phyloP scores from a whole-genome alignment of 257 asterid species.

The Solanum bukasovii region DNA sequence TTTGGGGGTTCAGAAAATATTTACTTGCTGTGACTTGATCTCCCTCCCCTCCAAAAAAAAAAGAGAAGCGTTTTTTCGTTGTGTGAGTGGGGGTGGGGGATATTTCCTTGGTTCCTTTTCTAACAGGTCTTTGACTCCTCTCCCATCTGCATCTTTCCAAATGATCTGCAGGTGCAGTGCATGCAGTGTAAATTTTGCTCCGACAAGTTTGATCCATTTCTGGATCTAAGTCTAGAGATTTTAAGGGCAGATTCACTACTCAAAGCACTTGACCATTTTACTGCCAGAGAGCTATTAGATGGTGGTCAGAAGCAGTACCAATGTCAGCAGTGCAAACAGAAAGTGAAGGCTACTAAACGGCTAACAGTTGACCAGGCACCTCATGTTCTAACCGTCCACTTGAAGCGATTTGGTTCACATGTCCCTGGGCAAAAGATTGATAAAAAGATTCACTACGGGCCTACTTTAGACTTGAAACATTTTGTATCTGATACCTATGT shows the following conservation, averaged over 20 bases:
- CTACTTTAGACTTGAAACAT: conserved; percentile 74
- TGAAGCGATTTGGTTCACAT: conserved; percentile 77
- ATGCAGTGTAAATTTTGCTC: conserved; percentile 89
- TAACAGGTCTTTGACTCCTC: not conserved
- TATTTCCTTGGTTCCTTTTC: not conserved
- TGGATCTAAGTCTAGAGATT: conserved; percentile 89
- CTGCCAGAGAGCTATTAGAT: conserved; percentile 78
- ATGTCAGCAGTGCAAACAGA: conserved; percentile 92
- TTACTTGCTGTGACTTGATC: not conserved
- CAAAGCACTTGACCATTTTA: conserved; percentile 83
- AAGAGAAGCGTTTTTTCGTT: not conserved
- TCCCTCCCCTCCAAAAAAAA: not conserved
- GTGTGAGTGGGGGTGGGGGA: not conserved
- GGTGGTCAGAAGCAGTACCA: conserved; percentile 88
- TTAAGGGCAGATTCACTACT: conserved; percentile 58
- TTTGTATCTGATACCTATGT: conserved; percentile 78
- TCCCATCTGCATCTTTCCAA: not conserved
- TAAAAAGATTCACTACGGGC: conserved; percentile 47
- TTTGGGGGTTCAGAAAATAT: not conserved
- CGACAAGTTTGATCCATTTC: conserved; percentile 82
- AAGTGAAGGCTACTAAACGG: conserved; percentile 90
- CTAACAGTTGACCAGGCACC: conserved; percentile 78
- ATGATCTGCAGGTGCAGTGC: conserved; percentile 73
- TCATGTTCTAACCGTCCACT: conserved; percentile 77
- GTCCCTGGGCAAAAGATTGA: conserved; percentile 61